Base-by-base conservation (phyloP, 768 basidiomycete genomes). In the Suillus hirtellus region DNA sequence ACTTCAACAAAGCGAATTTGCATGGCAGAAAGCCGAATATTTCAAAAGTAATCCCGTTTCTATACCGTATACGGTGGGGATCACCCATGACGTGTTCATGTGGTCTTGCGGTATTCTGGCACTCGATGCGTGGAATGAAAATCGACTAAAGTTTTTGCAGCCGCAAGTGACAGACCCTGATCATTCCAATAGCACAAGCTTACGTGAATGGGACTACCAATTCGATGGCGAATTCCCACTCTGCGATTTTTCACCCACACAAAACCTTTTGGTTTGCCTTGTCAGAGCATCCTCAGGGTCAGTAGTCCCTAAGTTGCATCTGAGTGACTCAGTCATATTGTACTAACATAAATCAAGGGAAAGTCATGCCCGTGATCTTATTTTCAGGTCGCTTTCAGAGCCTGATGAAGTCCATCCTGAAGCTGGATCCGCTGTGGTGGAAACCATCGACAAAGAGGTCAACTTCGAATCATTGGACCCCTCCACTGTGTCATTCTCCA, bases 401-500 rank as follows among this genome's bases (percentile, higher is more conserved):
- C 31, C 31, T 31, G 11, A 47, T 14, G 6, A 49, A 49, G 14
- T 24, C 64, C 67, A 55, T 63, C 63, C 62, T 60, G 62, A 61
- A 71, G 60, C 65, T 71, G 70, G 24, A 37, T 37, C 17, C 24
- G 3, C 47, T 15, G 6, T 15, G 6, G 47, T 15, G 24, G 15
- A 27, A 27, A 24, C 47, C 12, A 5, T 47, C 21, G n/a, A 47
- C n/a, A 6, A 47, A 10, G 11, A 21, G 31, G 31, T 31, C 7
- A 12, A 24, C 24, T 14, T 24, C 21, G 21, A 35, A 11, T 35
- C 7, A 6, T 35, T 35, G 34, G 5, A 7, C 10, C 5, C 10
- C 34, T 11, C 10, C 4, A 14, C 15, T 46, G 11, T 10, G 31
- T 2, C 19, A 12, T 34, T 15, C 34, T 35, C 19, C 11, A n/a